Percentiles rank a stretch among this genome's conserved stretches.
These are phyloP conservation scores for Fusarium mangiferae DNA, from an alignment of 2,329 filamentous ascomycete species.

Conservation along the genomic window DNA sequence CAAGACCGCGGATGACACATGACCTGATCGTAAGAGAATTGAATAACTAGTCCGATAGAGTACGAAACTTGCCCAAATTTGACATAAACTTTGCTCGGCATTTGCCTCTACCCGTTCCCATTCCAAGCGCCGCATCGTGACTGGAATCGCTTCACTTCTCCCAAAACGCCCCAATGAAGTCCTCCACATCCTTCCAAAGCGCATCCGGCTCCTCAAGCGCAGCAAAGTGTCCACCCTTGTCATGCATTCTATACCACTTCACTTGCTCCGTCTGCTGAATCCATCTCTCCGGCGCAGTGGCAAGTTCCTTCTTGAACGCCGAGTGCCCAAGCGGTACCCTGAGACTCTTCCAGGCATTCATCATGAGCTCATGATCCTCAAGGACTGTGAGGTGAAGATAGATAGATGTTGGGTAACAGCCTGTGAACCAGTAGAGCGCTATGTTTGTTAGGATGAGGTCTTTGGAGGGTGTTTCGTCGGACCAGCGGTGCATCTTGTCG, in stretches of 20 bases:
- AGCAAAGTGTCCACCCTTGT: conserved; percentile 28
- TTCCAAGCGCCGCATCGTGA: background rate
- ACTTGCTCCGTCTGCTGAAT: conserved; percentile 10
- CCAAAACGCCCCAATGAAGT: conserved; percentile 24
- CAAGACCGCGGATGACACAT: background rate
- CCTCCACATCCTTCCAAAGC: conserved; percentile 25
- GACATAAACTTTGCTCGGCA: background rate
- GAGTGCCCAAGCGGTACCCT: conserved; percentile 7
- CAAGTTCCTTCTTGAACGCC: conserved; percentile 7
- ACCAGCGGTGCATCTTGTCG: conserved; percentile 21
- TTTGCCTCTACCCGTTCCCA: rapidly evolving
- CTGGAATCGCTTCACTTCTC: background rate
- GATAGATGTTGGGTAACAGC: conserved; percentile 16
- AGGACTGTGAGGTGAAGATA: background rate
- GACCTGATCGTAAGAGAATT: background rate
- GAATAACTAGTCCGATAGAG: no score
- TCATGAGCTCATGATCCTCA: background rate
- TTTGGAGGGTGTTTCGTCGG: background rate
- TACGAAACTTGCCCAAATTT: background rate
- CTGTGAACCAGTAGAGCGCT: conserved; percentile 13
- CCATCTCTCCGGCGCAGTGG: conserved; percentile 7
- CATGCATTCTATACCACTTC: conserved; percentile 23
- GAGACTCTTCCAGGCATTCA: conserved; percentile 2
- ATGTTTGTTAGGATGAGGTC: conserved; percentile 17
- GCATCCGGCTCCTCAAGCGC: conserved; percentile 26